Percentiles rank a stretch among this genome's conserved stretches.
phyloP scores from a whole-genome alignment of 2,329 filamentous ascomycete genomes.

The Penicillium sp. region DNA sequence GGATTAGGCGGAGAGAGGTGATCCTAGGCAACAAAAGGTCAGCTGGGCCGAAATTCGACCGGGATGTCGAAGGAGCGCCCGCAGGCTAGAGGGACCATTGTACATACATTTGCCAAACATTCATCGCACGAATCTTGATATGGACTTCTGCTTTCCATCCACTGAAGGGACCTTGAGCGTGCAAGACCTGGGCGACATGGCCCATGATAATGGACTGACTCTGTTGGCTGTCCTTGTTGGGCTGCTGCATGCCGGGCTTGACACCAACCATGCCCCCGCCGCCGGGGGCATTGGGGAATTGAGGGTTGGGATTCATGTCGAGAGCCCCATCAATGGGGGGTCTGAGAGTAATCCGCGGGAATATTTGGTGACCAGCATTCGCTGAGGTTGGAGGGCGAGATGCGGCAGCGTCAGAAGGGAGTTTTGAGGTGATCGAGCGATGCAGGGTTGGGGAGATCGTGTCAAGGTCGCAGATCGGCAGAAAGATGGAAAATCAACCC shows the following conservation, averaged over 20 bases:
- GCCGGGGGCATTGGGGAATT: conserved; percentile 33
- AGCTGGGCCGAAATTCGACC: neutral
- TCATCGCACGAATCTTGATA: conserved; percentile 40
- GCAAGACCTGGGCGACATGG: conserved; percentile 41
- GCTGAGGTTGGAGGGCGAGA: conserved; percentile 15
- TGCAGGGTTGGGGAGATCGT: conserved; percentile 7
- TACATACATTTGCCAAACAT: conserved; percentile 47
- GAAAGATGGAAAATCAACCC: conserved; percentile 6
- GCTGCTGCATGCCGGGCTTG: conserved; percentile 35
- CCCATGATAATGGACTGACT: conserved; percentile 38
- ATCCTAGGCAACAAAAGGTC: conserved; percentile 32
- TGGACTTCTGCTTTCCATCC: conserved; percentile 47
- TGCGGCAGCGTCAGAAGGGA: neutral
- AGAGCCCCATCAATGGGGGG: conserved; percentile 40
- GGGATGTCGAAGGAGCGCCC: neutral
- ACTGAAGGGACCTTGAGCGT: conserved; percentile 42
- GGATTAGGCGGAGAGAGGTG: conserved; percentile 47
- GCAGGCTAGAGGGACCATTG: neutral
- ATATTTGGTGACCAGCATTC: conserved; percentile 38
- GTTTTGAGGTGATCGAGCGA: neutral
- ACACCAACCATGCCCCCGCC: conserved; percentile 37
- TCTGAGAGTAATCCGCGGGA: conserved; percentile 35
- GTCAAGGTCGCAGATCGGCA: conserved; percentile 18
- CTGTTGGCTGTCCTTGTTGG: conserved; percentile 36
- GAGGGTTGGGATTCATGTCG: conserved; percentile 44